phyloP scores from a whole-genome alignment of 306 rosid genomes.

The Cucurbita argyrosperma region DNA sequence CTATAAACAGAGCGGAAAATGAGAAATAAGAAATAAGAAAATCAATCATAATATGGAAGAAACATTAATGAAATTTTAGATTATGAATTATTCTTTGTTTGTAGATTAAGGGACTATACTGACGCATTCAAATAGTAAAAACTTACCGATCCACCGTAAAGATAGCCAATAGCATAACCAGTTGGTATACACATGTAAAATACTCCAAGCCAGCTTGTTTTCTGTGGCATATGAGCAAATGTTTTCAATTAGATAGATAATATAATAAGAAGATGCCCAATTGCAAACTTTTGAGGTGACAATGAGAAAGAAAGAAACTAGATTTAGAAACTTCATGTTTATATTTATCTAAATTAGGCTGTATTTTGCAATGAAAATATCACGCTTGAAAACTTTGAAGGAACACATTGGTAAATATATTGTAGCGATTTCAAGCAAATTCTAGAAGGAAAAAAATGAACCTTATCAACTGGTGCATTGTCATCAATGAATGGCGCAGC shows the following conservation, averaged over 20 bases:
- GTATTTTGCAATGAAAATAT: not conserved
- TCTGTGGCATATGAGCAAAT: constrained; percentile 32
- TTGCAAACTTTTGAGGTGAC: not conserved
- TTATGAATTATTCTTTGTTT: not conserved
- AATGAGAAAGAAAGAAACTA: not conserved
- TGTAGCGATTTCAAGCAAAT: not conserved
- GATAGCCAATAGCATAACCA: constrained; percentile 75
- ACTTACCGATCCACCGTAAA: constrained; percentile 79
- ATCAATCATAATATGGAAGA: not conserved
- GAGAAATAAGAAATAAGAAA: not conserved
- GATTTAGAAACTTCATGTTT: not conserved
- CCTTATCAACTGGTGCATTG: constrained; percentile 72
- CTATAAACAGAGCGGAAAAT: not conserved
- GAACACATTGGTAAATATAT: not conserved
- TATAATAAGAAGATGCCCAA: not conserved
- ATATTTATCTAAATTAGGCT: not conserved
- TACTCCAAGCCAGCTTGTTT: constrained; percentile 56
- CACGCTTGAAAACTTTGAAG: not conserved
- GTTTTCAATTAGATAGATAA: not conserved
- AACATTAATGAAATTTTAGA: not conserved
- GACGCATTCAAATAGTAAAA: not conserved
- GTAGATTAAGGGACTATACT: not conserved
- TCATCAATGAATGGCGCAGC: constrained; percentile 94
- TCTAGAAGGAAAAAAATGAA: constrained; percentile 13
- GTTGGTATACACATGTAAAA: constrained; percentile 83